These are phyloP conservation scores for Diplodia mutila DNA, from an alignment of 2,329 filamentous ascomycete genomes.

Conservation along the genomic window DNA sequence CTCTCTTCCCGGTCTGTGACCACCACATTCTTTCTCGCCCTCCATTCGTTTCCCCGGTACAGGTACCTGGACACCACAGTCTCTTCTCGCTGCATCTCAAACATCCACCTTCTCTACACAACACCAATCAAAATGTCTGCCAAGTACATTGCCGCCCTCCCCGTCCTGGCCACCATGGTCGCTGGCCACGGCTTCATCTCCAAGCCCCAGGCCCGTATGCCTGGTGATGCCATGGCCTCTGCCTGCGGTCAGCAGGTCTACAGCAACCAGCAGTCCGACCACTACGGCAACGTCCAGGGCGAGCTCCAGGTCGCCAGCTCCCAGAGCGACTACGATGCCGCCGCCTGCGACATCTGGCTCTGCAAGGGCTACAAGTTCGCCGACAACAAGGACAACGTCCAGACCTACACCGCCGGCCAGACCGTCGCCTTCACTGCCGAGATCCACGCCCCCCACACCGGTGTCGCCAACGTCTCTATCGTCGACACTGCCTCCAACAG, in stretches of 20 bases:
- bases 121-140: conserved; percentile 41
- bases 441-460: conserved; percentile 58
- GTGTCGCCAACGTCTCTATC: conserved; percentile 62
- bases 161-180: conserved; percentile 52
- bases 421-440: conserved; percentile 51
- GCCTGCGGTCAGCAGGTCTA: conserved; percentile 60
- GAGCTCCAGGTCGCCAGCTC: conserved; percentile 54
- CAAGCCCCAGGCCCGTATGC: conserved; percentile 53
- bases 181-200: conserved; percentile 59
- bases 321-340: conserved; percentile 55
- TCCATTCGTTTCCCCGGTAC: conserved; percentile 37
- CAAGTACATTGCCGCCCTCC: conserved; percentile 47
- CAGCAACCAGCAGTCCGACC: conserved; percentile 57
- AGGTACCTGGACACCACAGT: conserved; percentile 29
- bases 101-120: conserved; percentile 21
- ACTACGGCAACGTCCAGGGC: conserved; percentile 62
- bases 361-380: conserved; percentile 63
- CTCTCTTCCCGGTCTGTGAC: conserved; percentile 26
- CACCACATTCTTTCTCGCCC: conserved; percentile 40
- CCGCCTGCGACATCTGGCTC: conserved; percentile 56
- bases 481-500: conserved; percentile 58
- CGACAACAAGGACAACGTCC: conserved; percentile 59
- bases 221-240: conserved; percentile 55
- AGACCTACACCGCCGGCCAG: conserved; percentile 57
- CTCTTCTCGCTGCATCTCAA: conserved; percentile 29